A percentile compares a stretch with the other conserved stretches of the same genome.
These are phyloP conservation scores for Aspergillus indologenus DNA, from an alignment of 495 filamentous ascomycete genomes.

Conservation along the genomic window DNA sequence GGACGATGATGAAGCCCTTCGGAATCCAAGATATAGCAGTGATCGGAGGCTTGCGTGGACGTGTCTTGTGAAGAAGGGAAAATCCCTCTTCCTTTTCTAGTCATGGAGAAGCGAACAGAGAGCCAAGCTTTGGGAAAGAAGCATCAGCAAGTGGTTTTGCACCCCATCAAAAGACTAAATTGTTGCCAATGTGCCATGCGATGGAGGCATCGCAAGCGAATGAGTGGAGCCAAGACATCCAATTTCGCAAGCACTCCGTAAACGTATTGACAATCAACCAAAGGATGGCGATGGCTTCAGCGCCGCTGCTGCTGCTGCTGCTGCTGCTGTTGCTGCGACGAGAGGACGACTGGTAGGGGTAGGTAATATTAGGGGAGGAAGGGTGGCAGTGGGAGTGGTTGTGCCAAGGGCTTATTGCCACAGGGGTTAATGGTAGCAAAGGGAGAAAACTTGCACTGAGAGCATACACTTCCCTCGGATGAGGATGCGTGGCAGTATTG, in stretches of 20 bases:
- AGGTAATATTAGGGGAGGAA: slow-evolving; percentile 1
- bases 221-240: neutral
- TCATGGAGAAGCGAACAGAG: slow-evolving; percentile 6
- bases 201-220: neutral
- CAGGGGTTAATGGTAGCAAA: neutral
- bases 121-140: slow-evolving; percentile 21
- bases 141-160: slow-evolving; percentile 19
- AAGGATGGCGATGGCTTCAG: neutral
- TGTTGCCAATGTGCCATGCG: neutral
- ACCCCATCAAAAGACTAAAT: slow-evolving; percentile 15
- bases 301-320: neutral
- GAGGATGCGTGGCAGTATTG: neutral
- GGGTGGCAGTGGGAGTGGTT: neutral
- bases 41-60: slow-evolving; percentile 21
- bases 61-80: neutral
- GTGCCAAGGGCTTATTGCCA: neutral
- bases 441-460: neutral
- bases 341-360: neutral
- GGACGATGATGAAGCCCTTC: slow-evolving; percentile 13
- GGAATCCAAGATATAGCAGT: neutral
- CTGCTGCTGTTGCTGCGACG: neutral
- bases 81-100: neutral
- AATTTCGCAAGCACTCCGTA: neutral
- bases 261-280: neutral
- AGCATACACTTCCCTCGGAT: neutral